phyloP scores from a whole-genome alignment of 1,284 basidiomycete genomes.

The Pseudomicrostroma phylloplanum region DNA sequence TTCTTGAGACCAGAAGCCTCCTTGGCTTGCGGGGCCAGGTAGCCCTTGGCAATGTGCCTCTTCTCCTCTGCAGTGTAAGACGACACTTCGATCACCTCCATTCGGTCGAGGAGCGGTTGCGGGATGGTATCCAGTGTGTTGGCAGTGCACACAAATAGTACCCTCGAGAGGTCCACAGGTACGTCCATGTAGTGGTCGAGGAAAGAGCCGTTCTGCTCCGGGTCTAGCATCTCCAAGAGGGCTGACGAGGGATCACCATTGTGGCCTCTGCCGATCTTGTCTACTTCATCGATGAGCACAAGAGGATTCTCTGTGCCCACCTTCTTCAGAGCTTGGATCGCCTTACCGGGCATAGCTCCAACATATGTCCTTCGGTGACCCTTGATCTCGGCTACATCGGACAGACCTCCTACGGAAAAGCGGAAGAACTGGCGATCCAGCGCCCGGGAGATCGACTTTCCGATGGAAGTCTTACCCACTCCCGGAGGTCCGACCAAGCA shows the following conservation, averaged over 20 bases:
- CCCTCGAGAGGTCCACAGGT: conserved; percentile 88
- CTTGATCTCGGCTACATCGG: conserved; percentile 98
- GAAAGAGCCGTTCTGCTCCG: conserved; percentile 94
- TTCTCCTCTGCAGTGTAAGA: conserved; percentile 93
- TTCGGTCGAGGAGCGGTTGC: conserved; percentile 83
- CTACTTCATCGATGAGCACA: conserved; percentile 87
- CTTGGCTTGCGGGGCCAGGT: conserved; percentile 89
- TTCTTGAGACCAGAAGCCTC: conserved; percentile 70
- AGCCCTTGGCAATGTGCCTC: conserved; percentile 80
- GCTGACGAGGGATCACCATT: conserved; percentile 95
- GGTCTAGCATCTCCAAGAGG: conserved; percentile 92
- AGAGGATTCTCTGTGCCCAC: conserved; percentile 96
- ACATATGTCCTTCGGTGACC: conserved; percentile 95
- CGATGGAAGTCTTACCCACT: conserved; percentile 80
- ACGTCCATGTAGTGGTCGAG: conserved; percentile 97
- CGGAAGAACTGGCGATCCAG: conserved; percentile 83
- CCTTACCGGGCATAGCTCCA: conserved; percentile 84
- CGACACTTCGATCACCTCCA: conserved; percentile 82
- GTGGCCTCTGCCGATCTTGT: conserved; percentile 90
- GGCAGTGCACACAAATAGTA: conserved; percentile 89
- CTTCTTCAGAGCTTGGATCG: conserved; percentile 92
- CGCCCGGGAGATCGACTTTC: conserved; percentile 86
- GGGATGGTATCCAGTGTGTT: conserved; percentile 80
- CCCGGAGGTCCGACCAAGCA: conserved; percentile 94
- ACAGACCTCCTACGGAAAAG: conserved; percentile 92